Evolutionary conservation across 805 yeast species (phyloP).

Genomic region (Teunomyces atbi): DNA sequence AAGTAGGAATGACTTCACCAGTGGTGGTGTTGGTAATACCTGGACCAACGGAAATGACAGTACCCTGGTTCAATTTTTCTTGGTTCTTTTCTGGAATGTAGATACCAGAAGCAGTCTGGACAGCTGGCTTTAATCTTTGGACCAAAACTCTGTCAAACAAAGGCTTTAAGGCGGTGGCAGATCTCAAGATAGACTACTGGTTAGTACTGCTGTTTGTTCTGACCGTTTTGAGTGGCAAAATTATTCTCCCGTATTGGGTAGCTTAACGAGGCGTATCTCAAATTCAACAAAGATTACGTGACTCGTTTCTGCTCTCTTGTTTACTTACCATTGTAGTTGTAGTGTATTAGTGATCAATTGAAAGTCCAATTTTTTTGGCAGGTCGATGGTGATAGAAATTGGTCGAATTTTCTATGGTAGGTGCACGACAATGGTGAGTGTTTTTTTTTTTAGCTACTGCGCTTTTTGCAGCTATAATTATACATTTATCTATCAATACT

Average conservation of each 20-base stretch:
- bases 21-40: slow-evolving; percentile 70
- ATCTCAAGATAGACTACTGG: slow-evolving; percentile 59
- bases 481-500: slow-evolving; percentile 5
- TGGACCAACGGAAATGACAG: slow-evolving; percentile 93
- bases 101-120: slow-evolving; percentile 89
- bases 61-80: slow-evolving; percentile 88
- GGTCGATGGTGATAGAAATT: neutral
- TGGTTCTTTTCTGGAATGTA: slow-evolving; percentile 95
- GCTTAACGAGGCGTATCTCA: no score
- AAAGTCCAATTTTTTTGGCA: neutral
- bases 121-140: slow-evolving; percentile 88
- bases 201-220: slow-evolving; percentile 7
- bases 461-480: slow-evolving; percentile 1
- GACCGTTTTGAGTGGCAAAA: no score
- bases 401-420: slow-evolving; percentile 1
- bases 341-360: neutral
- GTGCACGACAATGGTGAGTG: neutral
- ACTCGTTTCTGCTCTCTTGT: neutral
- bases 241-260: no score
- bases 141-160: slow-evolving; percentile 94
- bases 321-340: slow-evolving; percentile 5
- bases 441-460: neutral
- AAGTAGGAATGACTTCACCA: slow-evolving; percentile 70
- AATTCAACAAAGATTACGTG: no score
- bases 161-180: slow-evolving; percentile 86